phyloP scores from a whole-genome alignment of 2,329 filamentous ascomycete species.

The Colletotrichum lini region DNA sequence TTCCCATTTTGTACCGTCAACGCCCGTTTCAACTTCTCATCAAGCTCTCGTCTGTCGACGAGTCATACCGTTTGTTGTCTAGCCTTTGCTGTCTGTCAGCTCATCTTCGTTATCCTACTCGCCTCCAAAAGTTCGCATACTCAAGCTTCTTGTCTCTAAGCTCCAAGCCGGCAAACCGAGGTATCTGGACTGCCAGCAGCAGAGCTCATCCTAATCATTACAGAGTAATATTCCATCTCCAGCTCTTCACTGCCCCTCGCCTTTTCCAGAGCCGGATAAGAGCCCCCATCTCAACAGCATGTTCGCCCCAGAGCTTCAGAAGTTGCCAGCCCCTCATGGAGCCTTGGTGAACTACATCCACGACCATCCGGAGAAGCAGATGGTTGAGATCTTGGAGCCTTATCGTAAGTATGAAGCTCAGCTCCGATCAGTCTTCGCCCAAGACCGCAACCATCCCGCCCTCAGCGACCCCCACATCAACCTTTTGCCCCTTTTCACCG shows the following conservation, averaged over 20 bases:
- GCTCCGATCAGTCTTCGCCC: conserved; percentile 78
- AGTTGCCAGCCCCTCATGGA: conserved; percentile 62
- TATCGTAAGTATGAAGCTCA: conserved; percentile 78
- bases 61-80: not conserved
- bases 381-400: conserved; percentile 73
- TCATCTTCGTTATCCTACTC: not conserved
- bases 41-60: conserved; percentile 7
- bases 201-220: too few relatives aligned
- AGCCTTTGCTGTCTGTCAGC: not conserved
- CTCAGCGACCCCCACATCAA: conserved; percentile 73
- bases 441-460: conserved; percentile 72
- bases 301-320: conserved; percentile 56
- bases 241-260: not conserved
- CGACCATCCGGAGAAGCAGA: conserved; percentile 65
- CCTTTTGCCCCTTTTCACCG: conserved; percentile 75
- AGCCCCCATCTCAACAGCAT: conserved; percentile 48
- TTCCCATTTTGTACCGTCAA: too few relatives aligned
- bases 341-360: conserved; percentile 68
- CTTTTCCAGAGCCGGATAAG: not conserved
- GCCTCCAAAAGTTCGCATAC: not conserved
- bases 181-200: not conserved
- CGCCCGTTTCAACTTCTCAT: not conserved
- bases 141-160: not conserved
- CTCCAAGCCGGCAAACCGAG: not conserved
- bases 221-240: not conserved